Evolutionary conservation across 2,329 filamentous ascomycete genomes (phyloP), one percentile per base, ranked within the genome.

Genomic region (Talaromyces sp.): DNA sequence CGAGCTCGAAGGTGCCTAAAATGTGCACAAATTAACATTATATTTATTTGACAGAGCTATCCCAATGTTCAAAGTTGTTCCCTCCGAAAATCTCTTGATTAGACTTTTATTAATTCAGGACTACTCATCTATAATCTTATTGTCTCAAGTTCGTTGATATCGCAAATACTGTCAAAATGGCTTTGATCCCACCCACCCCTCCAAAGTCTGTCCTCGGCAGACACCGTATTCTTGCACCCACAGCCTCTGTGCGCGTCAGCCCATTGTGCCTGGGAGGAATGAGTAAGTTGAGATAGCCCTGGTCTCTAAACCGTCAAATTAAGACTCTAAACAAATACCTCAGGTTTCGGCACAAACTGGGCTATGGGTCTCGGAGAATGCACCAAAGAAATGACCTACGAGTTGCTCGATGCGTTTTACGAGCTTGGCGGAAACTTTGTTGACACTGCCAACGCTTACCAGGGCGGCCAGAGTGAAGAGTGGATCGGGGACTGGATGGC

Each of bases 401-500:
- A 74, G 33, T 77, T 84, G 4, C 71, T 84, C 6, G 82, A 84
- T 70, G 74, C 72, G 64, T 84, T 82, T 74, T 77, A 79, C 65
- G 71, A 79, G 3, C 71, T 78, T 16, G 82, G 82, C 14, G 82
- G 82, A 2, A 84, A 84, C 68, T 84, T 84, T 70, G 80, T 84
- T 62, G 83, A 85, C 66, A 84, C 82, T 9, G 77, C 82, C 24
- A 84, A 82, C 68, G 77, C 73, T 66, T 83, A 83, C 70, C 81
- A 82, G 61, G 70, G 75, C 37, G 81, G 79, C 54, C 75, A 84
- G 65, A 81, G 77, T 2, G 83, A 85, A 68, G 69, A 57, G 0
- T 82, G 78, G 79, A 73, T 84, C 16, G 82, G 82, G 39, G 82
- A 84, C 66, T 85, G 83, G 83, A 77, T 85, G 74, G 70, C 74